Base-by-base conservation (phyloP, 2,329 filamentous ascomycete species). In the Fusarium torreyae region DNA sequence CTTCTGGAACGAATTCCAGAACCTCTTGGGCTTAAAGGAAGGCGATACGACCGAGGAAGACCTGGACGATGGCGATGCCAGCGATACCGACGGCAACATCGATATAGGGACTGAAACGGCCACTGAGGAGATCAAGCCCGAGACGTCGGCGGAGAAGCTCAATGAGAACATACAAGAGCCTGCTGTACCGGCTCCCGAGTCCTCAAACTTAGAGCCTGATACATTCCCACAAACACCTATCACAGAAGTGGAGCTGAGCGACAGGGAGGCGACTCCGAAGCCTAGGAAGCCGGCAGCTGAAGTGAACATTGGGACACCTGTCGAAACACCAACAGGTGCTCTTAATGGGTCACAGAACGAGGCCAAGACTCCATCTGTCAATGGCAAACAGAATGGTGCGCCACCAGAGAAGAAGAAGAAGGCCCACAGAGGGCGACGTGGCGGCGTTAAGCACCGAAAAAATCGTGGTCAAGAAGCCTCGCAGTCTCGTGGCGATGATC, bases 391-490 rank as follows among this genome's bases (percentile, higher is more conserved):
- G 39, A 58, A 57, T 38, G 54, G 56, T 1, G 50, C 57, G 17
- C 59, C 51, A 54, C 73, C 52, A 54, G 84, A 86, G 17, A 90
- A 89, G 73, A 91, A 91, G 78, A 91, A 89, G 75, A 92, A 91
- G 76, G 85, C 87, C 0, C 90, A 92, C 57, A 85, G 92, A 57
- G 92, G 92, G 6, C 86, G 88, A n/a, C 87, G 92, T 48, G 92
- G 91, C 22, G 92, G 92, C 3, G 86, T 87, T 18, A 90, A 91
- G 76, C 89, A 91, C 63, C 87, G 88, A 66, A 90, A 88, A 69
- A 84, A 83, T 15, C 85, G 85, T 57, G 82, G 83, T 44, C 86
- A 88, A 64, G 84, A 89, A 15, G 79, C 81, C 4, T 86, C 86
- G 0, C 81, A 82, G 50, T 84, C 83, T 5, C 81, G 83, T 17